Evolutionary conservation across 2,329 filamentous ascomycete genomes (phyloP).

Genomic region (Leptographium radiaticola): DNA sequence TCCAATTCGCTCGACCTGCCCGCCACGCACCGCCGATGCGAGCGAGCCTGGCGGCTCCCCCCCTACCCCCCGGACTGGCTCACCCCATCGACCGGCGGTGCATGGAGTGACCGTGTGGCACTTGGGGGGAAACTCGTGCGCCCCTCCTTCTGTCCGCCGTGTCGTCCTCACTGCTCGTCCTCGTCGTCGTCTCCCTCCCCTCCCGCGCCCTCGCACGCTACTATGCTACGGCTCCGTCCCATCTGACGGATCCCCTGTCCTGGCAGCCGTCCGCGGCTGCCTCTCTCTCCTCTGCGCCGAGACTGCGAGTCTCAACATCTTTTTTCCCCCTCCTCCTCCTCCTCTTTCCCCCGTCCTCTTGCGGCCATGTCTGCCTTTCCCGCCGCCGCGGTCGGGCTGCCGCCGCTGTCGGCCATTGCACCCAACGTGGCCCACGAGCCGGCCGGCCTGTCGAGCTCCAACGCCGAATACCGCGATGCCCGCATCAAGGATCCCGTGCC

Average conservation of each 20-base stretch:
- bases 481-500: constrained; percentile 45
- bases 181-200: not conserved
- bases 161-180: not conserved
- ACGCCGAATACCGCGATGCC: constrained; percentile 24
- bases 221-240: constrained; percentile 6
- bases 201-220: constrained; percentile 1
- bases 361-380: constrained; percentile 8
- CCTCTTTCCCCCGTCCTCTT: not conserved
- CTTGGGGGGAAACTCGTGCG: constrained; percentile 1
- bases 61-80: too few species aligned
- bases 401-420: constrained; percentile 10
- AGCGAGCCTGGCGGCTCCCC: not conserved
- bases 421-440: constrained; percentile 2
- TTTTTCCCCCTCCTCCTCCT: not conserved
- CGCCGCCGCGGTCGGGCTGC: constrained; percentile 5
- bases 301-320: too few species aligned
- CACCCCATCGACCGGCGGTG: not conserved
- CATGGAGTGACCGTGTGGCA: constrained; percentile 3
- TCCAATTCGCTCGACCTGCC: too few species aligned
- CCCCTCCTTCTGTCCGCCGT: not conserved
- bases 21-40: too few species aligned
- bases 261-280: constrained; percentile 9
- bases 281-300: not conserved
- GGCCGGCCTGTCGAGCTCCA: not conserved
- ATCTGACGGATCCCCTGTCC: constrained; percentile 9